phyloP scores from a whole-genome alignment of 106 monocot genomes.

The Alisma plantagoaquatica region DNA sequence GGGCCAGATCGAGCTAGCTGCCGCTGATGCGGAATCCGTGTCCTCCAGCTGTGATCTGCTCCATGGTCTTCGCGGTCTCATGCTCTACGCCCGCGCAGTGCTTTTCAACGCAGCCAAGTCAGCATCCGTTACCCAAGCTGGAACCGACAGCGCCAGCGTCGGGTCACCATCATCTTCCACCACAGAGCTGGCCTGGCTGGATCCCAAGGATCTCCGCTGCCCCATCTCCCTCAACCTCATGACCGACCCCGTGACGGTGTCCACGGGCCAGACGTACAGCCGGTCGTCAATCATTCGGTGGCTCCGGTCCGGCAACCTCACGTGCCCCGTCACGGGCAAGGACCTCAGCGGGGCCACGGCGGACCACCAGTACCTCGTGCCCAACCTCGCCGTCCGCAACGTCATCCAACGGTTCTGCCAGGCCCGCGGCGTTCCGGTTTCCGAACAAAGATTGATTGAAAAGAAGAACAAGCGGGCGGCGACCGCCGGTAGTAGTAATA shows the following conservation, averaged over 20 bases:
- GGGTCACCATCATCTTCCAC: no score
- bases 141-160: no score
- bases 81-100: slow-evolving; percentile 49
- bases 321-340: slow-evolving; percentile 79
- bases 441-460: slow-evolving; percentile 4
- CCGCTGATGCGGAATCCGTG: slow-evolving; percentile 7
- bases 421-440: slow-evolving; percentile 13
- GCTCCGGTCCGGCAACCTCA: slow-evolving; percentile 44
- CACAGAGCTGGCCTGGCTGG: slow-evolving; percentile 6
- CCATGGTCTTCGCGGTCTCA: no score
- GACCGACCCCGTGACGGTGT: slow-evolving; percentile 72
- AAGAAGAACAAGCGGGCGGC: slow-evolving; percentile 8
- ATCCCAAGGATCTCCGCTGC: slow-evolving; percentile 43
- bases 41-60: slow-evolving; percentile 42
- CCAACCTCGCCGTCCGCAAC: slow-evolving; percentile 41
- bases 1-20: slow-evolving; percentile 18
- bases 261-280: slow-evolving; percentile 85
- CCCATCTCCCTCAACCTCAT: slow-evolving; percentile 86
- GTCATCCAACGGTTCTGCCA: slow-evolving; percentile 31
- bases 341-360: slow-evolving; percentile 8
- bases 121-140: neutral
- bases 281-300: slow-evolving; percentile 61
- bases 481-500: slow-evolving; percentile 14
- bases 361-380: slow-evolving; percentile 31
- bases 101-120: slow-evolving; percentile 27